Conservation (phyloP, 768 basidiomycete species). For the Phanerochaete carnosa region DNA sequence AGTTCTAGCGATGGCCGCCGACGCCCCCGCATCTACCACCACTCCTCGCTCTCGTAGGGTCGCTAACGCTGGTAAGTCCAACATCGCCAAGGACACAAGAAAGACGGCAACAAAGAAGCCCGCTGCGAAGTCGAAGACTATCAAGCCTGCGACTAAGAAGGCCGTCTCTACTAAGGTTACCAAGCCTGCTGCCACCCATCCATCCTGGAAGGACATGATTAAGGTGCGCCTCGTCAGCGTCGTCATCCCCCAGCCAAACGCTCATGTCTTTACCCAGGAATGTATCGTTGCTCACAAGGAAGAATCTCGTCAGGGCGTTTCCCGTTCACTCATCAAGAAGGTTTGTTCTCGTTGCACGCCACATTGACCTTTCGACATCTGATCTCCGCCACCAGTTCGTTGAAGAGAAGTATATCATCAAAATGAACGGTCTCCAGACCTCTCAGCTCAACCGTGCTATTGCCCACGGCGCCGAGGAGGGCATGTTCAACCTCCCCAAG, state of each 20-base stretch:
- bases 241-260: neutral
- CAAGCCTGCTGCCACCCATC: constrained; percentile 21
- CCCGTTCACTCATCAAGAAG: constrained; percentile 72
- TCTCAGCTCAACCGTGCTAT: constrained; percentile 55
- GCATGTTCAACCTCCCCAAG: constrained; percentile 56
- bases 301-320: constrained; percentile 69
- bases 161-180: constrained; percentile 12
- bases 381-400: constrained; percentile 38
- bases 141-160: constrained; percentile 14
- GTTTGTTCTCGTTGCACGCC: constrained; percentile 11
- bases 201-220: constrained; percentile 38
- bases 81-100: neutral
- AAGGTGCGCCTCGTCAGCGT: constrained; percentile 21
- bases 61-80: neutral
- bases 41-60: neutral
- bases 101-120: neutral
- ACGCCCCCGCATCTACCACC: constrained; percentile 3
- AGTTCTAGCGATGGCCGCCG: constrained; percentile 6
- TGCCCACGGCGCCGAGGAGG: constrained; percentile 45
- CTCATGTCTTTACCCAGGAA: constrained; percentile 44
- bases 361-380: neutral
- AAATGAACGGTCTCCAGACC: constrained; percentile 36
- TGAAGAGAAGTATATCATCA: constrained; percentile 50
- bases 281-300: constrained; percentile 65
- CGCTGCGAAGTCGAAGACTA: constrained; percentile 16